Evolutionary conservation across 768 basidiomycete species (phyloP), one percentile per base, ranked within the genome.

Genomic region (Kockovaella imperatae): DNA sequence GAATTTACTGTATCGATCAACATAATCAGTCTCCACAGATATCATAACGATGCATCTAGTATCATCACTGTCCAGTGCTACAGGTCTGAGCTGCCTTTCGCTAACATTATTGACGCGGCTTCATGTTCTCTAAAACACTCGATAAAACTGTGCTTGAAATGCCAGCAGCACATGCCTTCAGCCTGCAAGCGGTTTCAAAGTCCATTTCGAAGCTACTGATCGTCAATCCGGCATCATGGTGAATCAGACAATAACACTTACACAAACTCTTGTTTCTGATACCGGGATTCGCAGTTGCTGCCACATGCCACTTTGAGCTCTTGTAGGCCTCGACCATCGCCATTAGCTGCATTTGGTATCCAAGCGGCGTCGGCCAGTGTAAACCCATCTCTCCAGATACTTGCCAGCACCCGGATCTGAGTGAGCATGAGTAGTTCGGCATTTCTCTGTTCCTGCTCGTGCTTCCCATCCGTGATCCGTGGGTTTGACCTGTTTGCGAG

Each of bases 171-270:
- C n/a, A n/a, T 4, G 57, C 57, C 43, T 57, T 54, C 39, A 65
- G 42, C 2, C 31, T 45, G 35, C 59, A 59, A 2, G 50, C 31
- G 3, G 52, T 54, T 0, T 18, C 24, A 38, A 59, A 65, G 34
- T 65, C 63, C 45, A 65, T 48, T 25, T 65, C 60, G 35, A 65
- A 65, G 3, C 63, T 65, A 30, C 23, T 25, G 17, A 1, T 17
- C 2, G n/a, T 13, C 38, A 5, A 28, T 39, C 46, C 35, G 3
- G 20, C 21, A 30, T 23, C 21, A 35, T 46, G 6, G 36, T 50
- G 15, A 18, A 10, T 21, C 15, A 30, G 17, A 43, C 2, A 42
- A 2, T 17, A 20, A 21, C 28, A 49, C 49, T 50, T 41, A 47
- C 42, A 48, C n/a, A 21, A 57, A 45, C 25, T 42, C 26, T 20